Evolutionary conservation across 2,329 filamentous ascomycete species (phyloP).

Genomic region (Colletotrichum simmondsii): DNA sequence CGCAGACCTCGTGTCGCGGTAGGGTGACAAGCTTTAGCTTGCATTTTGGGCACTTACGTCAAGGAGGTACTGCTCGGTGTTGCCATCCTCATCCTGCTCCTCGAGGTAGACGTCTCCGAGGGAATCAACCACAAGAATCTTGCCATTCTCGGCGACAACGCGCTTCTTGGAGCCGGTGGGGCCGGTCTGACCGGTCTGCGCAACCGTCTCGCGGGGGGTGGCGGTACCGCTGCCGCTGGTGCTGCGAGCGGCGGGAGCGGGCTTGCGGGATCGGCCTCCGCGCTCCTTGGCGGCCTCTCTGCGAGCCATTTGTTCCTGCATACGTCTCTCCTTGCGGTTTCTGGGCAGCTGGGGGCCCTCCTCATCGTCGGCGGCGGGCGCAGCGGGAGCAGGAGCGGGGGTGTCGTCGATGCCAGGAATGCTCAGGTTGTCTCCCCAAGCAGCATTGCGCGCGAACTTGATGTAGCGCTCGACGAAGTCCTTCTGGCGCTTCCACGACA

Average conservation of each 20-base stretch:
- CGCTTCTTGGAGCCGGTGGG: conserved; percentile 85
- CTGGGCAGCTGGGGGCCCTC: conserved; percentile 65
- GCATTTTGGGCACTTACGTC: conserved; percentile 72
- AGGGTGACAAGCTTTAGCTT: neutral
- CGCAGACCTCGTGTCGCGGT: neutral
- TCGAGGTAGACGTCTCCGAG: conserved; percentile 95
- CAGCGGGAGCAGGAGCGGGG: conserved; percentile 53
- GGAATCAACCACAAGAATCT: conserved; percentile 92
- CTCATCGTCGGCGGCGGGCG: conserved; percentile 58
- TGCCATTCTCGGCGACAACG: conserved; percentile 94
- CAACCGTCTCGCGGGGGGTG: conserved; percentile 61
- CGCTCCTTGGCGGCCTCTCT: conserved; percentile 66
- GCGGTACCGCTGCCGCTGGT: conserved; percentile 37
- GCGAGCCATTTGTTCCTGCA: conserved; percentile 86
- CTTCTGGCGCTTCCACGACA: conserved; percentile 88
- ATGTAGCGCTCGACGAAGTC: conserved; percentile 95
- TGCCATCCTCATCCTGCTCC: conserved; percentile 88
- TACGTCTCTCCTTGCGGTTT: conserved; percentile 88
- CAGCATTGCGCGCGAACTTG: conserved; percentile 84
- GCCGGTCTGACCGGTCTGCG: conserved; percentile 54
- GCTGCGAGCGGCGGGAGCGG: conserved; percentile 45
- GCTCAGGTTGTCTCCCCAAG: conserved; percentile 86
- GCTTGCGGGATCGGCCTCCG: conserved; percentile 48
- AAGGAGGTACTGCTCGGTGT: conserved; percentile 83
- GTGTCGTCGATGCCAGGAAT: conserved; percentile 73